Conservation (phyloP, 2,329 filamentous ascomycete genomes). For the Diatrype stigma region DNA sequence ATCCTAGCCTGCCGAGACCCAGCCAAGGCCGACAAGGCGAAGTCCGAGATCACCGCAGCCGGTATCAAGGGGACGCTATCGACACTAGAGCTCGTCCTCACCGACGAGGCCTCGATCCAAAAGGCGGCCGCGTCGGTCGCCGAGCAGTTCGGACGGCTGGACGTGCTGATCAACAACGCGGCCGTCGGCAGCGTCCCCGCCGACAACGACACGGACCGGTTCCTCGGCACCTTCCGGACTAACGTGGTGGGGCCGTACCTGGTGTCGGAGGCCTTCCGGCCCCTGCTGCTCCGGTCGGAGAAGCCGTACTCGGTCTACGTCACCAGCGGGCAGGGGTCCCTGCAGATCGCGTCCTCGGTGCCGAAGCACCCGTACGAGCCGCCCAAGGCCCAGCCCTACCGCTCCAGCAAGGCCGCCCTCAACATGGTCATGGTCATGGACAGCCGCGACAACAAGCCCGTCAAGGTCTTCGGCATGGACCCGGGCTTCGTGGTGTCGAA, state of each 20-base stretch:
- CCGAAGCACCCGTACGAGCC: constrained; percentile 10
- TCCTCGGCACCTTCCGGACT: constrained; percentile 7
- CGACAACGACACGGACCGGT: constrained; percentile 2
- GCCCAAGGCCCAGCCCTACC: constrained; percentile 14
- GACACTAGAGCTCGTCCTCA: constrained; percentile 8
- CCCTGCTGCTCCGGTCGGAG: constrained; percentile 4
- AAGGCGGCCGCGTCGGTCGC: constrained; percentile 6
- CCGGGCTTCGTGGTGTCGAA: constrained; percentile 2
- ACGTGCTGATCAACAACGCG: constrained; percentile 12
- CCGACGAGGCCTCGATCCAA: constrained; percentile 8
- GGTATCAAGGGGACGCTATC: constrained; percentile 13
- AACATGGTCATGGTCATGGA: constrained; percentile 24
- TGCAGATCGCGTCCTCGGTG: constrained; percentile 12
- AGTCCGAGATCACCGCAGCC: constrained; percentile 7
- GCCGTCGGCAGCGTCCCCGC: constrained; percentile 6
- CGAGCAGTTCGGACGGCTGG: constrained; percentile 7
- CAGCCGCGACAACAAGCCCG: constrained; percentile 11
- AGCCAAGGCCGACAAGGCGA: constrained; percentile 14
- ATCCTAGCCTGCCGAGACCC: constrained; percentile 18
- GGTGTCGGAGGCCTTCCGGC: constrained; percentile 9
- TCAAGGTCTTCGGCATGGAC: constrained; percentile 9
- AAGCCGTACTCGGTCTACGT: constrained; percentile 21
- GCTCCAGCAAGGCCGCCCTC: constrained; percentile 23
- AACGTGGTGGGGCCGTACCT: constrained; percentile 11
- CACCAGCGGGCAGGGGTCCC: constrained; percentile 17